A percentile compares a stretch with the other conserved stretches of the same genome.
phyloP scores from a whole-genome alignment of 2,329 filamentous ascomycete genomes.

The Diaporthe caulivora region DNA sequence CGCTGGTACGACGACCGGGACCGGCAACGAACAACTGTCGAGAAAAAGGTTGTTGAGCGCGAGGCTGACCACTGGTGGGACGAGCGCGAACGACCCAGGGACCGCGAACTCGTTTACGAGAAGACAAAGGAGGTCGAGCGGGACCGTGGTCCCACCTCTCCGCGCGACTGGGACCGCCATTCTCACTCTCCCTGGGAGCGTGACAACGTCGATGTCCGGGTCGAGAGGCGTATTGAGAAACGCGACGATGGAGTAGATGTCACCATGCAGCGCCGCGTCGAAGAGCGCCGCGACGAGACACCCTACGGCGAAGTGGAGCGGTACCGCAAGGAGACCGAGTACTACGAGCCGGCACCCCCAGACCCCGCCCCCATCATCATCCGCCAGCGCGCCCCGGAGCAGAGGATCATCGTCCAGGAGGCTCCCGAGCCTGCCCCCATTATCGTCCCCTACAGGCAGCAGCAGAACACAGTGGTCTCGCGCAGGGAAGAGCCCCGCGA shows the following conservation, averaged over 20 bases:
- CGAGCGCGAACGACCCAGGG: slow-evolving; percentile 46
- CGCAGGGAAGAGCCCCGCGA: slow-evolving; percentile 52
- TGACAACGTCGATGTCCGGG: slow-evolving; percentile 56
- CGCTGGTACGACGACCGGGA: slow-evolving; percentile 41
- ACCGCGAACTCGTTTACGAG: slow-evolving; percentile 57
- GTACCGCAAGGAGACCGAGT: slow-evolving; percentile 73
- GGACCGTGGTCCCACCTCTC: slow-evolving; percentile 46
- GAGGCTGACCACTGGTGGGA: slow-evolving; percentile 39
- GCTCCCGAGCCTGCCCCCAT: slow-evolving; percentile 65
- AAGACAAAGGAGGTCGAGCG: slow-evolving; percentile 57
- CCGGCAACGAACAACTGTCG: slow-evolving; percentile 35
- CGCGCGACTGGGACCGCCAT: slow-evolving; percentile 50
- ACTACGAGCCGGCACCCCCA: slow-evolving; percentile 65
- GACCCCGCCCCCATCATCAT: slow-evolving; percentile 65
- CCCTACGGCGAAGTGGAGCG: slow-evolving; percentile 66
- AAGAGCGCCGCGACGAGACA: slow-evolving; percentile 62
- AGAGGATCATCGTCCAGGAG: slow-evolving; percentile 72
- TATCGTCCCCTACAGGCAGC: slow-evolving; percentile 60
- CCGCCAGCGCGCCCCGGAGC: slow-evolving; percentile 66
- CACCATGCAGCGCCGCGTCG: slow-evolving; percentile 65
- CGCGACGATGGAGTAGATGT: slow-evolving; percentile 62
- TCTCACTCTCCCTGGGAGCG: slow-evolving; percentile 49
- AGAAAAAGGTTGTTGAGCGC: slow-evolving; percentile 39
- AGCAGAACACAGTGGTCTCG: slow-evolving; percentile 50
- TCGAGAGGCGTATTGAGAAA: slow-evolving; percentile 57